phyloP scores from a whole-genome alignment of 1,284 basidiomycete species.

The Malassezia equina region DNA sequence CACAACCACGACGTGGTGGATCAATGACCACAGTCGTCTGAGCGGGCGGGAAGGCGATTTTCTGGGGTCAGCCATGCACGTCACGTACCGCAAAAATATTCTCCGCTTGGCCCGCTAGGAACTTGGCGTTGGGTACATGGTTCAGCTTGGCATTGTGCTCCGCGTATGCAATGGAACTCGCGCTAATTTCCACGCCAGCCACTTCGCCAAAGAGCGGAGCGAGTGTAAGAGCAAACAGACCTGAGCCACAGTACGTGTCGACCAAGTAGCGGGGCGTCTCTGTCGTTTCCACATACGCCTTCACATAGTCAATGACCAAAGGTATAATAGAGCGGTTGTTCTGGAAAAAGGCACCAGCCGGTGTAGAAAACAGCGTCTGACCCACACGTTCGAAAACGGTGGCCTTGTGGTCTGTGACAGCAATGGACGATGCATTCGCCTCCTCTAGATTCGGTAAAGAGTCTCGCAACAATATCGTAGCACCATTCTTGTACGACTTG shows the following conservation, averaged over 20 bases:
- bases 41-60: constrained; percentile 57
- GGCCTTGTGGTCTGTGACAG: constrained; percentile 67
- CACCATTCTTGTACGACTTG: constrained; percentile 71
- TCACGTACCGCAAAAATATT: constrained; percentile 50
- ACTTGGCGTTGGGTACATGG: constrained; percentile 49
- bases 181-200: constrained; percentile 73
- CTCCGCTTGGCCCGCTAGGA: constrained; percentile 55
- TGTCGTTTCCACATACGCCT: constrained; percentile 28
- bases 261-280: constrained; percentile 28
- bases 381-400: constrained; percentile 77
- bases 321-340: constrained; percentile 90
- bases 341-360: constrained; percentile 77
- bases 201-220: constrained; percentile 66
- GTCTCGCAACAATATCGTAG: constrained; percentile 81
- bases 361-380: constrained; percentile 71
- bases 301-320: constrained; percentile 71
- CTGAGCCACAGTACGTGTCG: constrained; percentile 55
- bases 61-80: constrained; percentile 13
- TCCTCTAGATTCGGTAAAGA: constrained; percentile 54
- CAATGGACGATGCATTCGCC: constrained; percentile 22
- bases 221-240: constrained; percentile 82
- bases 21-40: constrained; percentile 55
- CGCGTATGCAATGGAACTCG: constrained; percentile 67
- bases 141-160: constrained; percentile 72
- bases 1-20: constrained; percentile 15